A percentile compares a stretch with the other conserved stretches of the same genome.
phyloP scores from a whole-genome alignment of 805 yeast species.

The Wickerhamiella kazuoi region DNA sequence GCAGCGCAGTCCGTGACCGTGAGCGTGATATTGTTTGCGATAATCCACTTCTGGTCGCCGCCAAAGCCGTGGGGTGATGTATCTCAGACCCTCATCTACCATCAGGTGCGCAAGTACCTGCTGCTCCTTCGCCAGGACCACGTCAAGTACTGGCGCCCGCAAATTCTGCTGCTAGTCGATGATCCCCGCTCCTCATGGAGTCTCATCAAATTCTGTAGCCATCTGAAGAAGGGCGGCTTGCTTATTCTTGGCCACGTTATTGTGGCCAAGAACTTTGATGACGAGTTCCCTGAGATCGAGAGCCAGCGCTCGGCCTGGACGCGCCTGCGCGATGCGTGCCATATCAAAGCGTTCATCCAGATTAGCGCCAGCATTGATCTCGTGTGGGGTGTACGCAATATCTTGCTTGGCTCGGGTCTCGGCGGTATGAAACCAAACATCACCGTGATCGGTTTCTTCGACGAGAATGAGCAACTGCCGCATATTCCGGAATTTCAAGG shows the following conservation, averaged over 20 bases:
- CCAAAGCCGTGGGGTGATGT: slow-evolving; percentile 98
- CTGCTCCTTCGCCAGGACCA: slow-evolving; percentile 73
- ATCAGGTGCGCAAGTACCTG: slow-evolving; percentile 85
- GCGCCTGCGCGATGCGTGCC: slow-evolving; percentile 56
- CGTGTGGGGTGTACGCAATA: slow-evolving; percentile 91
- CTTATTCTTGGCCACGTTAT: slow-evolving; percentile 87
- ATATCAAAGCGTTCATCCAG: slow-evolving; percentile 86
- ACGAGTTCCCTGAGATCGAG: slow-evolving; percentile 47
- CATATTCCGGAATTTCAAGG: slow-evolving; percentile 10
- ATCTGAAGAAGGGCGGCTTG: slow-evolving; percentile 86
- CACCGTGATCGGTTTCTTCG: slow-evolving; percentile 79
- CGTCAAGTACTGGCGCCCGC: slow-evolving; percentile 98
- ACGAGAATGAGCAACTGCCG: slow-evolving; percentile 24
- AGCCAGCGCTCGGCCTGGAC: slow-evolving; percentile 70
- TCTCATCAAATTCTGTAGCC: slow-evolving; percentile 79
- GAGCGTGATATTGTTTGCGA: slow-evolving; percentile 44
- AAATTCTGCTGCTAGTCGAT: slow-evolving; percentile 70
- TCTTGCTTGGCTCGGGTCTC: slow-evolving; percentile 82
- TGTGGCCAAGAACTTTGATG: slow-evolving; percentile 42
- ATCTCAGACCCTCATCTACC: slow-evolving; percentile 85
- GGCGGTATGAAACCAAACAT: slow-evolving; percentile 98
- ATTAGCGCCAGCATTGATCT: slow-evolving; percentile 72
- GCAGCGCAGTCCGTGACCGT: slow-evolving; percentile 61
- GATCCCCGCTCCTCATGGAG: slow-evolving; percentile 89
- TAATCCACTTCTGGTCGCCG: slow-evolving; percentile 80